A percentile compares a stretch with the other conserved stretches of the same genome.
These are phyloP conservation scores for Pythium apleroticum DNA, from an alignment of 352 stramenopile species.

Conservation along the genomic window DNA sequence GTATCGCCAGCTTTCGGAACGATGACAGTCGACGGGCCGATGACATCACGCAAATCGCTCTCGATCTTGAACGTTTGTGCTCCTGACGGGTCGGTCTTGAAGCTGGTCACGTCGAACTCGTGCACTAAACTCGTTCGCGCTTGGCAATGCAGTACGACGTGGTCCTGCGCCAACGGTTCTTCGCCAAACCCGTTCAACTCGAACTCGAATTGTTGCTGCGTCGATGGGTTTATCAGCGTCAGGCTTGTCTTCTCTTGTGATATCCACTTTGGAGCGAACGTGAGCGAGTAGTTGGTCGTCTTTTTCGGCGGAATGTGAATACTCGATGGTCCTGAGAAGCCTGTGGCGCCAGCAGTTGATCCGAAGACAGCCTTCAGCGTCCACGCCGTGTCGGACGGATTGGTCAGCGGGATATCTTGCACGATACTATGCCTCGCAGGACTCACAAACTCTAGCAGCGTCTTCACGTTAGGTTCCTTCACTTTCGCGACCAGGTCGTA, in stretches of 20 bases:
- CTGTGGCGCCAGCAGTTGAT: not conserved
- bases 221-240: constrained; percentile 75
- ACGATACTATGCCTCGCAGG: constrained; percentile 86
- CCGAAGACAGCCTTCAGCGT: constrained; percentile 70
- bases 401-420: constrained; percentile 91
- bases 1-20: constrained; percentile 34
- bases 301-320: constrained; percentile 77
- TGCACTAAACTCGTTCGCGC: constrained; percentile 83
- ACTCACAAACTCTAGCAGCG: constrained; percentile 85
- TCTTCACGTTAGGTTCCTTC: constrained; percentile 84
- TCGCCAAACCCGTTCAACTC: constrained; percentile 82
- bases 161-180: constrained; percentile 89
- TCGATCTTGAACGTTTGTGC: constrained; percentile 83
- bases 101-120: constrained; percentile 74
- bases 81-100: constrained; percentile 40
- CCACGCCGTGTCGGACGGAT: constrained; percentile 86
- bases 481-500: constrained; percentile 86
- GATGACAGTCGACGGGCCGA: constrained; percentile 51
- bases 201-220: constrained; percentile 90
- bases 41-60: constrained; percentile 90
- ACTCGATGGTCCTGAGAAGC: constrained; percentile 65
- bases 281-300: constrained; percentile 69
- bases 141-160: constrained; percentile 83
- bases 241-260: constrained; percentile 72
- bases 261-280: constrained; percentile 84